phyloP scores from a whole-genome alignment of 1,139 yeast genomes.

The Eremothecium sinecaudum region DNA sequence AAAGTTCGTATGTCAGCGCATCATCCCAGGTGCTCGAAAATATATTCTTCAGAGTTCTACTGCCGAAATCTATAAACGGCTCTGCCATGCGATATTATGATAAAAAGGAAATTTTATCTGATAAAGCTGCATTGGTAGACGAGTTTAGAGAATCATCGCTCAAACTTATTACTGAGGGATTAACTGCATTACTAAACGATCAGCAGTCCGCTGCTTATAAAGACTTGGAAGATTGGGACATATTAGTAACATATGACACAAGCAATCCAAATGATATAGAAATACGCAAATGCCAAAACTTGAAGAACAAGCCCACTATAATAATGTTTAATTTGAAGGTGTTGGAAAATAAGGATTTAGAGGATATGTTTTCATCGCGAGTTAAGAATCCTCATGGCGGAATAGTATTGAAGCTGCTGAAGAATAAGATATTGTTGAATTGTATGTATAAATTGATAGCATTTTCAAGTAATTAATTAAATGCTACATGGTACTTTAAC shows the following conservation, averaged over 20 bases:
- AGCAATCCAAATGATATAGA: slow-evolving; percentile 6
- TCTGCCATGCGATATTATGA: slow-evolving; percentile 12
- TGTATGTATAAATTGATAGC: slow-evolving; percentile 12
- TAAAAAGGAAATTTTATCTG: slow-evolving; percentile 5
- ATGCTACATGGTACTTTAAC: slow-evolving; percentile 21
- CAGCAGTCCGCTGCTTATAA: not conserved
- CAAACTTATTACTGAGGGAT: slow-evolving; percentile 2
- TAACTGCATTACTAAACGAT: not conserved
- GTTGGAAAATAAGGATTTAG: slow-evolving; percentile 6
- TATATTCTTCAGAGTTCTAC: slow-evolving; percentile 9
- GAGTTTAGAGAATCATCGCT: slow-evolving; percentile 1
- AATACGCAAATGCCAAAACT: slow-evolving; percentile 1
- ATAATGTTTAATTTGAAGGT: slow-evolving; percentile 8
- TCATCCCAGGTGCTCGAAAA: slow-evolving; percentile 7
- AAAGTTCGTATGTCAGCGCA: slow-evolving; percentile 22
- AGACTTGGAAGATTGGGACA: slow-evolving; percentile 7
- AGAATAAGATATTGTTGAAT: slow-evolving; percentile 10
- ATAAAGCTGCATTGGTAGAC: slow-evolving; percentile 1
- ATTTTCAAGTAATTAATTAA: slow-evolving; percentile 7
- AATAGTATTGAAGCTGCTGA: slow-evolving; percentile 10
- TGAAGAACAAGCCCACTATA: slow-evolving; percentile 2
- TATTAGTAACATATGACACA: slow-evolving; percentile 6
- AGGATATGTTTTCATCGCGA: slow-evolving; percentile 3
- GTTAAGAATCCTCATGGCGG: slow-evolving; percentile 10
- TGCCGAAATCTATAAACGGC: slow-evolving; percentile 14